These are phyloP conservation scores for Podospora comata DNA, from an alignment of 495 filamentous ascomycete genomes.

Conservation along the genomic window DNA sequence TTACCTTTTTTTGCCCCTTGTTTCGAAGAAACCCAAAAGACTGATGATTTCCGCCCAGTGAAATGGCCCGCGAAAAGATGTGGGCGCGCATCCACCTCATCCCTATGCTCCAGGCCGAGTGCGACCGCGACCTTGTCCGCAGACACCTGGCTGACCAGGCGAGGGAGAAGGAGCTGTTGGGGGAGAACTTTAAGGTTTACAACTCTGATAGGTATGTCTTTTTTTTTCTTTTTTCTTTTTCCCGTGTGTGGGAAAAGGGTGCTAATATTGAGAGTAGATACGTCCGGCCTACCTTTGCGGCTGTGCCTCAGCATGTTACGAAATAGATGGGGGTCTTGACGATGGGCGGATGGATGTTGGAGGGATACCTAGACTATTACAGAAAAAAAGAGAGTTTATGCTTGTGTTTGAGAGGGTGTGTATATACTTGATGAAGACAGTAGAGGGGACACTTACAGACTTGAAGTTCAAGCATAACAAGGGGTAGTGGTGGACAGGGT, in stretches of 20 bases:
- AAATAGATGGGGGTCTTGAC: background rate
- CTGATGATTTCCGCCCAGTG: constrained; percentile 48
- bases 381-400: constrained; percentile 1
- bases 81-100: constrained; percentile 92
- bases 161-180: constrained; percentile 84
- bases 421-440: background rate
- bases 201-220: constrained; percentile 76
- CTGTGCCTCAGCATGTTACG: constrained; percentile 52
- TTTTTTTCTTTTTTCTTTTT: background rate
- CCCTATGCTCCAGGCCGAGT: constrained; percentile 89
- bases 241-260: background rate
- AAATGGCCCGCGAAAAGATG: constrained; percentile 94
- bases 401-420: background rate
- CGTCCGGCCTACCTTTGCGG: constrained; percentile 67
- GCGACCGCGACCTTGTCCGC: constrained; percentile 89
- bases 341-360: background rate
- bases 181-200: constrained; percentile 74
- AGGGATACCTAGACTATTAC: too few relatives aligned
- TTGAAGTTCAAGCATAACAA: background rate
- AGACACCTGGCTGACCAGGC: constrained; percentile 79
- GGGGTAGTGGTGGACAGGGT: background rate
- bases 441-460: background rate
- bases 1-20: background rate
- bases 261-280: constrained; percentile 46
- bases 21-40: background rate